These are phyloP conservation scores for Rostrohypoxylon terebratum DNA, from an alignment of 495 filamentous ascomycete species.

Conservation along the genomic window DNA sequence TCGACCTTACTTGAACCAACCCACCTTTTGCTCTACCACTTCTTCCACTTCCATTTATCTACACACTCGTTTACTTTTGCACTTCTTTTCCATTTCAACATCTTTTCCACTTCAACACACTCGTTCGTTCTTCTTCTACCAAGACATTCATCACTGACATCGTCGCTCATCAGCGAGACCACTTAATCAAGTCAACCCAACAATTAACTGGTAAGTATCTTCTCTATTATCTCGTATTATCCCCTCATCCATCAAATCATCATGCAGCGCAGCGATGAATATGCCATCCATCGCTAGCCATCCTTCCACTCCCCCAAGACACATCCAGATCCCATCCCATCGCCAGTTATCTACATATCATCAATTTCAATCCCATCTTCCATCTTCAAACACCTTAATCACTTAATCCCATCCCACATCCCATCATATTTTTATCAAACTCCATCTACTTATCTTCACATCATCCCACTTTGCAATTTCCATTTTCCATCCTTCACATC, in stretches of 20 bases:
- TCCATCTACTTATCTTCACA: neutral
- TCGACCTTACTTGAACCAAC: neutral
- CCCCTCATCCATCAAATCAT: neutral
- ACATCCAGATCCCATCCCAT: neutral
- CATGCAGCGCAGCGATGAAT: neutral
- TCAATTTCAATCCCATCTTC: neutral
- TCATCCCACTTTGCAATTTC: neutral
- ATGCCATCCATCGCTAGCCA: neutral
- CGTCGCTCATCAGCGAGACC: neutral
- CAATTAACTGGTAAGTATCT: neutral
- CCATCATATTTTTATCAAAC: neutral
- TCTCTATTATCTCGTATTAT: neutral
- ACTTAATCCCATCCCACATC: neutral
- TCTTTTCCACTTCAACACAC: constrained; percentile 7
- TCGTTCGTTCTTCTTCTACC: neutral
- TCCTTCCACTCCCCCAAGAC: neutral
- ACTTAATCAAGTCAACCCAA: neutral
- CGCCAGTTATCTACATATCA: neutral
- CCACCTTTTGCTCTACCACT: neutral
- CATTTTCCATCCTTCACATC: neutral
- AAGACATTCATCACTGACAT: neutral
- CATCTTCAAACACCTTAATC: neutral
- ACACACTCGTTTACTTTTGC: neutral
- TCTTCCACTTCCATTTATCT: neutral
- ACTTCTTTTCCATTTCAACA: neutral